Evolutionary conservation across 2,329 filamentous ascomycete genomes (phyloP), one percentile per base, ranked within the genome.

Genomic region (Tolypocladium guangdongense): DNA sequence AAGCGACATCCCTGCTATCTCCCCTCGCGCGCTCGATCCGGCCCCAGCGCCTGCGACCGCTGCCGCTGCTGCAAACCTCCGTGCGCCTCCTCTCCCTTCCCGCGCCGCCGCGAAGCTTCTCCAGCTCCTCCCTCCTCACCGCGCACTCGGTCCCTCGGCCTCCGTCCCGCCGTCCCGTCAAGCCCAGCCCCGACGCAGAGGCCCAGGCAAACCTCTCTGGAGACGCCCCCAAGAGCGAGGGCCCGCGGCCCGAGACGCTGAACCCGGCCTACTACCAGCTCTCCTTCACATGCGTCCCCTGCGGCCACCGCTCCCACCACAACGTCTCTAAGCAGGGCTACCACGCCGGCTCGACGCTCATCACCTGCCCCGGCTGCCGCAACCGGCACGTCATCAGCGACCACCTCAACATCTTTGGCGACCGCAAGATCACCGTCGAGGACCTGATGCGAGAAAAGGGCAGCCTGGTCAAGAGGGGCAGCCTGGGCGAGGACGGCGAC

Each of bases 321-420:
- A 80, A 80, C 50, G 77, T 99, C 62, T 90, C 89, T 33, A 96
- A 97, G 70, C 93, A 97, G 66, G 93, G 90, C 35, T 99, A 99
- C 67, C 91, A 97, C 70, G 78, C 85, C 58, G 93, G 93, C 37
- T 92, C 90, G 1, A 86, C 93, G 5, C 76, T 99, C 54, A 91
- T 97, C 59, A 86, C 86, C 36, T 99, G 93, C 66, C 92, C 93
- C 0, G 75, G 76, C 4, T 99, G 93, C 71, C 84, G 85, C 63
- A 91, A 89, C 66, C 81, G 90, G 27, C 93, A 99, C 73, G 73
- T 99, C 59, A 97, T 99, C 63, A 87, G 84, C 64, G 93, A 99
- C 68, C 88, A 99, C 68, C 72, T 99, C 43, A 71, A 74, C 59
- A 88, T 92, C 49, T 93, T 93, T 64, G 85, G 84, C 37, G 82